Conservation (phyloP, 352 stramenopile species). For the Phytophthora tubulina region DNA sequence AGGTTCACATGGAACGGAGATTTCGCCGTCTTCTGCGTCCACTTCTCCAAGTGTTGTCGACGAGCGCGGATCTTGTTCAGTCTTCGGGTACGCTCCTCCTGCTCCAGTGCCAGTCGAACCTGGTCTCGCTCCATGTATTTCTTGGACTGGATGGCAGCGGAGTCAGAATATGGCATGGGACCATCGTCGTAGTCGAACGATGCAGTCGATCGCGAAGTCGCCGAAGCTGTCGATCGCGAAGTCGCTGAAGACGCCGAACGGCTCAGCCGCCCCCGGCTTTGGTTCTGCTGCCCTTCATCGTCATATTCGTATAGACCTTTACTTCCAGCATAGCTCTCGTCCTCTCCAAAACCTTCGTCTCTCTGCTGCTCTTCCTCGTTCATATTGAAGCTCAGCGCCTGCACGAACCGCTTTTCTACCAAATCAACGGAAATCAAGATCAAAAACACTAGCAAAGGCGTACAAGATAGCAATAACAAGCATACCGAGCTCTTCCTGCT, state of each 20-base stretch:
- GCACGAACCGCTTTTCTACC: slow-evolving; percentile 55
- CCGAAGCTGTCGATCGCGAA: slow-evolving; percentile 35
- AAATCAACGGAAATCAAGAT: slow-evolving; percentile 1
- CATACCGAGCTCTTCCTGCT: slow-evolving; percentile 57
- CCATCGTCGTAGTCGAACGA: slow-evolving; percentile 47
- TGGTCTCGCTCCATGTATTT: slow-evolving; percentile 82
- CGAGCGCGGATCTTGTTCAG: slow-evolving; percentile 73
- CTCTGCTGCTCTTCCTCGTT: slow-evolving; percentile 43
- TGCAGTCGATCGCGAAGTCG: slow-evolving; percentile 25
- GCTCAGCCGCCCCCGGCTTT: slow-evolving; percentile 20
- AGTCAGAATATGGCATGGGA: slow-evolving; percentile 58
- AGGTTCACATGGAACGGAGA: slow-evolving; percentile 95
- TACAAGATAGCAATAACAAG: background rate
- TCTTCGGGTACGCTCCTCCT: slow-evolving; percentile 63
- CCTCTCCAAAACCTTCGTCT: slow-evolving; percentile 19
- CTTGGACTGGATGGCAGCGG: slow-evolving; percentile 82
- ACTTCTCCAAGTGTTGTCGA: slow-evolving; percentile 76
- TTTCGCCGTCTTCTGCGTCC: slow-evolving; percentile 91
- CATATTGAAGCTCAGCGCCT: slow-evolving; percentile 46
- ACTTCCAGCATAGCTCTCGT: slow-evolving; percentile 17
- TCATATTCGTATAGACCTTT: slow-evolving; percentile 4
- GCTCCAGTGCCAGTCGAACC: slow-evolving; percentile 65
- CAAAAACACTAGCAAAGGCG: background rate
- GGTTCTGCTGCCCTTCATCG: slow-evolving; percentile 12
- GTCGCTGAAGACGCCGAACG: slow-evolving; percentile 35